Base-by-base conservation (phyloP, 176 grass and related monocot genomes). In the Carex cristatella region DNA sequence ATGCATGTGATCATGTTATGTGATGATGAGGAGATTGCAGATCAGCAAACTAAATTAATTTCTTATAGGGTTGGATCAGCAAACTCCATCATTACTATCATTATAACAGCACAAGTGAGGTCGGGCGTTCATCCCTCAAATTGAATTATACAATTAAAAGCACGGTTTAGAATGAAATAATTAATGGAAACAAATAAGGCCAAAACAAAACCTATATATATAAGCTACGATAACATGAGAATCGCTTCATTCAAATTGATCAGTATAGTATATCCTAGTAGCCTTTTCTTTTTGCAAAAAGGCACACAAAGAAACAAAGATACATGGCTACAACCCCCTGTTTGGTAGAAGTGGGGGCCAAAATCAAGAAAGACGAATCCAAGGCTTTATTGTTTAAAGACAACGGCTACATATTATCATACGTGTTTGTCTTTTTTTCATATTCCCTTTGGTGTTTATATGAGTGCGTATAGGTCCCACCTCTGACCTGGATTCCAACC, bases 281-380 rank as follows among this genome's bases (percentile, higher is more conserved):
- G 3, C 27, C 30, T 65, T 65, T 11, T 73, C 5, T 16, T 65
- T 76, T 76, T 54, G 44, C 23, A 76, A 76, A 76, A 69, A 69
- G 13, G 7, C 18, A 28, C 4, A 71, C 18, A 75, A 53, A 75
- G 10, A 76, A n/a, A 46, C 37, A 71, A 8, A 46, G 15, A 44
- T 73, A 73, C 69, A 72, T 72, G 71, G 70, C 27, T 49, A 53
- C 38, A 51, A 12, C 9, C 71, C 71, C n/a, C 19, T 28, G 71
- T 56, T 77, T 77, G 73, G 73, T 77, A 58, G 28, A 16, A 31
- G 30, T 58, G 53, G 74, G 74, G 53, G 19, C 53, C 53, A 51
- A 77, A 77, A 65, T 65, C 10, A 71, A 79, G 74, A 79, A 56
- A 57, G 51, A 57, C 51, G 74, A 58, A 79, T 79, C 74, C 74